Conservation (phyloP, 2,329 filamentous ascomycete genomes). For the Spiromastix sp. region DNA sequence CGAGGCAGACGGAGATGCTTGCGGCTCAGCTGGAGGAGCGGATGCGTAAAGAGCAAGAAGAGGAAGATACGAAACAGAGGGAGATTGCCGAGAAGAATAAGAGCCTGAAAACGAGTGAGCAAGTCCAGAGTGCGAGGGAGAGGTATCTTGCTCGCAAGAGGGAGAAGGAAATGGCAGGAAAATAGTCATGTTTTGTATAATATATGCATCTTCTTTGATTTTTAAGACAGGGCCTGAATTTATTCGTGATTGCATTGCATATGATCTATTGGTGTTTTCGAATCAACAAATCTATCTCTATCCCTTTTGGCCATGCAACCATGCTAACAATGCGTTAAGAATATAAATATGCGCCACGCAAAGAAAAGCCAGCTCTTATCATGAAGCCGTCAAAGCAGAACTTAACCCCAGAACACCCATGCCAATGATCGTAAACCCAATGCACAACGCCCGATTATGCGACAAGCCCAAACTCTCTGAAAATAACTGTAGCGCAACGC, state of each 20-base stretch:
- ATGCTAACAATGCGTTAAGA: no score
- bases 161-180: conserved; percentile 33
- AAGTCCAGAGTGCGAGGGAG: conserved; percentile 51
- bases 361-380: no score
- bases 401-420: conserved; percentile 83
- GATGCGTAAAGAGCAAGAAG: conserved; percentile 45
- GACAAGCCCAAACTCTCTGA: conserved; percentile 75
- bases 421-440: conserved; percentile 37
- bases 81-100: conserved; percentile 46
- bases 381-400: conserved; percentile 63
- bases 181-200: conserved; percentile 13
- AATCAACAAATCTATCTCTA: no score
- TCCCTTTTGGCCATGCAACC: no score
- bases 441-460: conserved; percentile 27
- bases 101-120: conserved; percentile 46
- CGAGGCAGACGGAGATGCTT: conserved; percentile 51
- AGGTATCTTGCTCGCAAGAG: conserved; percentile 51
- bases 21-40: conserved; percentile 48
- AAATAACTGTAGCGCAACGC: conserved; percentile 80
- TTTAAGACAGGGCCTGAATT: not conserved
- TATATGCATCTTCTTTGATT: not conserved
- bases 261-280: no score
- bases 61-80: conserved; percentile 44
- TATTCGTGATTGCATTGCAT: not conserved
- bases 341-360: no score